Evolutionary conservation across 192 early-diverging fungal species (phyloP), one percentile per base, ranked within the genome.

Genomic region (Lobosporangium transversale): DNA sequence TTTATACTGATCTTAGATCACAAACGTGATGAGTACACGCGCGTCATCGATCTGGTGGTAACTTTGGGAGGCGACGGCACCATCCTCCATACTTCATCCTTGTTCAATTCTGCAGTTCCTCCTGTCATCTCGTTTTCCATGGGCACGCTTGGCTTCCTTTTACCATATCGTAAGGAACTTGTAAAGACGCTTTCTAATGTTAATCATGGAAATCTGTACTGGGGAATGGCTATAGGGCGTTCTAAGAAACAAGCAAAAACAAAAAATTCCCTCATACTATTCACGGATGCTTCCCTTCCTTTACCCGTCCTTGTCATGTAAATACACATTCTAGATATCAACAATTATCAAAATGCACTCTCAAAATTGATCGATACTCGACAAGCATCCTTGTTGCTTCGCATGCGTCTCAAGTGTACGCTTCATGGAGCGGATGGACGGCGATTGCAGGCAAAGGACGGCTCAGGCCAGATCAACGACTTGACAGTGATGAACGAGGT

Each of bases 11-110:
- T 10, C 11, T 33, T 76, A 36, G 68, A 68, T 57, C 79, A 62
- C 20, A 58, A 81, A 29, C 65, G 67, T 17, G 59, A 52, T n/a
- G 91, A 93, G 66, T 92, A 92, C 69, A 75, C 88, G 9, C 79
- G 92, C 23, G 80, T 85, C 0, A 87, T 93, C 0, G 94, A 97
- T 70, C 90, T 94, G 68, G 93, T 91, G 6, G 84, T 97, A n/a
- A 94, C 94, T n/a, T 81, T 97, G 11, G 95, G 94, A 33, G 94
- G 95, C 29, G 95, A 97, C 66, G 95, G 95, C 23, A 97, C 95
- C 6, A 91, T 97, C 49, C 83, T 97, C 55, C 94, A 97, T 62
- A 83, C 92, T 1, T 93, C 93, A 3, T 92, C 90, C 10, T 74
- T 96, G 29, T 97, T 97, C 71, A 84, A 85, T 17, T 70, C 80